Evolutionary conservation across 1,284 basidiomycete species (phyloP).

Genomic region (Golubevia pallescens): DNA sequence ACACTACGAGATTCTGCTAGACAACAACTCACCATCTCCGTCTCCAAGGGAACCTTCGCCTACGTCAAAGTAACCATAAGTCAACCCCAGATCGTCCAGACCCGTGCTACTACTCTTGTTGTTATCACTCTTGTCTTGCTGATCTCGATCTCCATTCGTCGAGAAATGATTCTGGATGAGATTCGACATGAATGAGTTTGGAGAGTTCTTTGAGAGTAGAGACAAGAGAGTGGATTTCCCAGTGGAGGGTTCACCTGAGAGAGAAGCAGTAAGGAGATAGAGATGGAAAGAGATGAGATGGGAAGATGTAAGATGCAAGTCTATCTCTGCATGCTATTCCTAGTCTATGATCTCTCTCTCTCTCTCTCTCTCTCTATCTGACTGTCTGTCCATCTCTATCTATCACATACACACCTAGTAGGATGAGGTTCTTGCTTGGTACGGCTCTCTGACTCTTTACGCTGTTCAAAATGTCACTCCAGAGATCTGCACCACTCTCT

Average conservation of each 20-base stretch:
- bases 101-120: not conserved
- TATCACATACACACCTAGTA: slow-evolving; percentile 67
- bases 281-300: not conserved
- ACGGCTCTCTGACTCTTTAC: slow-evolving; percentile 83
- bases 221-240: slow-evolving; percentile 78
- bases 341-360: not conserved
- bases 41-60: slow-evolving; percentile 29
- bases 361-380: no score
- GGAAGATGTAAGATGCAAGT: not conserved
- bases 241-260: slow-evolving; percentile 72
- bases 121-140: not conserved
- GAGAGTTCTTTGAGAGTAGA: slow-evolving; percentile 69
- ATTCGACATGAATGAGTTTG: slow-evolving; percentile 22
- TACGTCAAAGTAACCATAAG: slow-evolving; percentile 51
- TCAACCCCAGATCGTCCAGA: slow-evolving; percentile 35
- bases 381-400: no score
- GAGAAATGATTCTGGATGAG: slow-evolving; percentile 68
- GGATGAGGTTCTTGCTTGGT: slow-evolving; percentile 80
- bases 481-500: no score
- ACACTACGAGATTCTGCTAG: no score
- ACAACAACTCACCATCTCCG: slow-evolving; percentile 25
- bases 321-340: not conserved
- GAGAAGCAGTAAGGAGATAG: no score
- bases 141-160: slow-evolving; percentile 14
- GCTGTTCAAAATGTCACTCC: slow-evolving; percentile 87